Evolutionary conservation across 345 rosid species (phyloP), one percentile per base, ranked within the genome.

Genomic region (Luvunga scandens): DNA sequence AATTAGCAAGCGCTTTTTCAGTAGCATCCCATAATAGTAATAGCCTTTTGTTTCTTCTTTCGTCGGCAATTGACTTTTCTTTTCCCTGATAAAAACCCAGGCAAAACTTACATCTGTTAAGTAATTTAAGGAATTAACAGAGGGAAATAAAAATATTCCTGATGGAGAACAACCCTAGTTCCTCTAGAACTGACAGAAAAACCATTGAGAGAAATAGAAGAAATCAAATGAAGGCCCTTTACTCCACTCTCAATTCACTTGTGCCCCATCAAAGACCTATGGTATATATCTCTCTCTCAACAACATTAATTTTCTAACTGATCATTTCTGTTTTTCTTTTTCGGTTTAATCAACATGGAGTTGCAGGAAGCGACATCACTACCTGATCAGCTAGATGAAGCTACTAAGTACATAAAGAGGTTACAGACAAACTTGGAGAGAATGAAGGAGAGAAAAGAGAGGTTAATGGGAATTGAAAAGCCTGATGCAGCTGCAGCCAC

Each of bases 171-270:
- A 84, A 75, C 83, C 81, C 83, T 79, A 79, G 79, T 73, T 6
- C 90, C 33, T 85, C 89, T 27, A 82, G 81, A 82, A 71, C 84
- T 19, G 90, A 92, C 45, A 83, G 93, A 62, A 92, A 90, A 76
- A 80, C 85, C 7, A 70, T 81, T 0, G 96, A 92, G 66, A 90
- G 81, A 77, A 89, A 90, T 27, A 77, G 96, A 68, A 92, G 96
- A 78, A 90, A 80, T 82, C 91, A 86, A 45, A 90, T 89, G 96
- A 92, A 89, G 76, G 71, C 74, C 72, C 91, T 92, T 55, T 83
- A 81, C 84, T 74, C 85, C 83, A 36, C 80, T 59, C 96, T 92
- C 67, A 74, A 80, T 61, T 85, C 92, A 57, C 89, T 92, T 48
- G 75, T 92, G 6, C 88, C 89, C 22, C 89, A 67, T 33, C 83